These are phyloP conservation scores for Jatropha podagrica DNA, from an alignment of 441 rosid genomes.

Conservation along the genomic window DNA sequence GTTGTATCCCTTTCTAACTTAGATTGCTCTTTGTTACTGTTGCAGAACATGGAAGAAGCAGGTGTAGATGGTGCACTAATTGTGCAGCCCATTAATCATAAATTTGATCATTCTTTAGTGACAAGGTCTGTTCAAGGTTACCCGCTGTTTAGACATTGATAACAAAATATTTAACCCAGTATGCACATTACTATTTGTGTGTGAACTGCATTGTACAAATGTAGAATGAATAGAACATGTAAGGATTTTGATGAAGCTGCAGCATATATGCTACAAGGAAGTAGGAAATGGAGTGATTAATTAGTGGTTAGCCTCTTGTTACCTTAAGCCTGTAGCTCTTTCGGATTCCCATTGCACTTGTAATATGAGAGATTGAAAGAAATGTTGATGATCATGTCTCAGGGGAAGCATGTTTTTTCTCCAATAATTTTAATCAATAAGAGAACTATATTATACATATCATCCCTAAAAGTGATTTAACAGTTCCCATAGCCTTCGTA, in stretches of 20 bases:
- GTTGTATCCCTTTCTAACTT: not conserved
- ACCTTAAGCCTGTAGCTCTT: not conserved
- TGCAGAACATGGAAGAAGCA: conserved; percentile 87
- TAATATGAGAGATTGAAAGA: not conserved
- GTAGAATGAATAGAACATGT: not conserved
- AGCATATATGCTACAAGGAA: not conserved
- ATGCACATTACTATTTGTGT: not conserved
- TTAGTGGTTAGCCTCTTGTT: not conserved
- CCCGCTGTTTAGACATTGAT: not conserved
- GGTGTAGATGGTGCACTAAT: conserved; percentile 91
- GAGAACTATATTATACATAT: not conserved
- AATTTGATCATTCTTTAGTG: conserved; percentile 84
- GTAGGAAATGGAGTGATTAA: not conserved
- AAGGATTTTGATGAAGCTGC: not conserved
- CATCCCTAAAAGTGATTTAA: not conserved
- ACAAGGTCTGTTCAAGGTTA: conserved; percentile 51
- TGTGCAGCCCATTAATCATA: conserved; percentile 96
- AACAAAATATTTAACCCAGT: not conserved
- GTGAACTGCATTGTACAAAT: not conserved
- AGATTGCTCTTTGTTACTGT: not conserved
- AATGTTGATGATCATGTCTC: not conserved
- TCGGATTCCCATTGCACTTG: too few relatives aligned
- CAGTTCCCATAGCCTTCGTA: not conserved
- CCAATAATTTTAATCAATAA: conserved; percentile 2
- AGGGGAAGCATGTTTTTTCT: not conserved